phyloP scores from a whole-genome alignment of 352 stramenopile species.

The Phytophthora brassicae region DNA sequence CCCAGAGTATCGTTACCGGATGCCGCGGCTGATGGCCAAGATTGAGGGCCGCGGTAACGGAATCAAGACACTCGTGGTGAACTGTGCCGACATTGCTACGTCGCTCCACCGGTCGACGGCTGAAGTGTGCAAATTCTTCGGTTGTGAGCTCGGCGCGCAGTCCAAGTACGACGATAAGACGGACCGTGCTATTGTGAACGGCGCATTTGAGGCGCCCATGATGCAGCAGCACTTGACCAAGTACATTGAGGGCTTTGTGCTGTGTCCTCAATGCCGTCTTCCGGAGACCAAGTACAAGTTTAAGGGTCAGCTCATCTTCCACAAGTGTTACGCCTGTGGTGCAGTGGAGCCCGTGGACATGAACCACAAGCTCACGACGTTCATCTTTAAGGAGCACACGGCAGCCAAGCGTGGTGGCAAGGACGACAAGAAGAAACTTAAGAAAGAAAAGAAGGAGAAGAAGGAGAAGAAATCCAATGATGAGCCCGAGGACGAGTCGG shows the following conservation, averaged over 20 bases:
- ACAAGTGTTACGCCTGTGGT: slow-evolving; percentile 98
- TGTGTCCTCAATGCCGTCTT: slow-evolving; percentile 96
- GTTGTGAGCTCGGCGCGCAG: slow-evolving; percentile 97
- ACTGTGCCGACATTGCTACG: slow-evolving; percentile 94
- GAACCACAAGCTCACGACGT: slow-evolving; percentile 98
- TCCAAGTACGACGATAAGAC: slow-evolving; percentile 97
- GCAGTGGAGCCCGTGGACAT: slow-evolving; percentile 97
- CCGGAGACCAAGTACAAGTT: slow-evolving; percentile 99
- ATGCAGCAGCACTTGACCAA: slow-evolving; percentile 97
- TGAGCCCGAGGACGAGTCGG: slow-evolving; percentile 64
- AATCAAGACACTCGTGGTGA: slow-evolving; percentile 99
- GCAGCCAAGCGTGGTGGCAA: slow-evolving; percentile 88
- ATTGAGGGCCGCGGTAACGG: slow-evolving; percentile 99
- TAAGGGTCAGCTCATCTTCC: slow-evolving; percentile 96
- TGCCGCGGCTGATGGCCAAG: slow-evolving; percentile 96
- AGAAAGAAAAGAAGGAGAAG: slow-evolving; percentile 70
- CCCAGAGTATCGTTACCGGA: slow-evolving; percentile 99
- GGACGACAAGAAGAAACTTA: slow-evolving; percentile 86
- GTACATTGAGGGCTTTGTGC: slow-evolving; percentile 99
- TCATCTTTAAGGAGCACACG: slow-evolving; percentile 96
- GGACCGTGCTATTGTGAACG: slow-evolving; percentile 97
- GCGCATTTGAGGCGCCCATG: slow-evolving; percentile 91
- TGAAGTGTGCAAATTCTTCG: slow-evolving; percentile 99
- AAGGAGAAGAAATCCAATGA: slow-evolving; percentile 69
- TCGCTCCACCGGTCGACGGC: slow-evolving; percentile 93